Evolutionary conservation across 2,329 filamentous ascomycete genomes (phyloP).

Genomic region (Xylariaceae sp.): DNA sequence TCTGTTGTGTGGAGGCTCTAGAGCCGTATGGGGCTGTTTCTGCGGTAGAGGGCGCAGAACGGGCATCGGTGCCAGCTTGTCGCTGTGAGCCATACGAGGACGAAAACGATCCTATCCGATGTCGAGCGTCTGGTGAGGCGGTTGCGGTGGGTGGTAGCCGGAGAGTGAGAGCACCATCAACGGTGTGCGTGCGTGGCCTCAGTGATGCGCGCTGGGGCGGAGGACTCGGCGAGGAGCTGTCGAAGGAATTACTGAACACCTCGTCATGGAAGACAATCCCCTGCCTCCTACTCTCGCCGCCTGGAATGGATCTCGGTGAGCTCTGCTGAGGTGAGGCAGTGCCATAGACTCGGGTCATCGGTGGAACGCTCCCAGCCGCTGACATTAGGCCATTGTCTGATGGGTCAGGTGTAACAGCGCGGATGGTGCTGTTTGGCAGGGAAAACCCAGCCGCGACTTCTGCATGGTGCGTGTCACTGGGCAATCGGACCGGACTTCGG

Average conservation of each 20-base stretch:
- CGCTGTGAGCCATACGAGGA: constrained; percentile 53
- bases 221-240: constrained; percentile 42
- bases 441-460: constrained; percentile 27
- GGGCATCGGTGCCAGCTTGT: constrained; percentile 43
- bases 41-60: constrained; percentile 36
- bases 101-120: constrained; percentile 63
- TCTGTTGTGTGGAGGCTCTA: constrained; percentile 30
- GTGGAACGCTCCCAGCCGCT: constrained; percentile 21
- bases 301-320: constrained; percentile 46
- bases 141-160: constrained; percentile 39
- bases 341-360: constrained; percentile 31
- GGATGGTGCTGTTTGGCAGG: constrained; percentile 44
- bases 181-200: constrained; percentile 54
- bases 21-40: constrained; percentile 43
- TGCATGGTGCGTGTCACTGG: constrained; percentile 18
- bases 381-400: constrained; percentile 31
- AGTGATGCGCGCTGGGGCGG: constrained; percentile 34
- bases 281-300: constrained; percentile 46
- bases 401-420: constrained; percentile 63
- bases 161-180: constrained; percentile 48
- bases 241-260: constrained; percentile 47
- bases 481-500: constrained; percentile 18
- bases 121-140: constrained; percentile 45
- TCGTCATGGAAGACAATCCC: constrained; percentile 62
- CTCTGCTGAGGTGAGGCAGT: constrained; percentile 39